Conservation (phyloP, 2,329 filamentous ascomycete genomes). For the Cryphonectria japonica region DNA sequence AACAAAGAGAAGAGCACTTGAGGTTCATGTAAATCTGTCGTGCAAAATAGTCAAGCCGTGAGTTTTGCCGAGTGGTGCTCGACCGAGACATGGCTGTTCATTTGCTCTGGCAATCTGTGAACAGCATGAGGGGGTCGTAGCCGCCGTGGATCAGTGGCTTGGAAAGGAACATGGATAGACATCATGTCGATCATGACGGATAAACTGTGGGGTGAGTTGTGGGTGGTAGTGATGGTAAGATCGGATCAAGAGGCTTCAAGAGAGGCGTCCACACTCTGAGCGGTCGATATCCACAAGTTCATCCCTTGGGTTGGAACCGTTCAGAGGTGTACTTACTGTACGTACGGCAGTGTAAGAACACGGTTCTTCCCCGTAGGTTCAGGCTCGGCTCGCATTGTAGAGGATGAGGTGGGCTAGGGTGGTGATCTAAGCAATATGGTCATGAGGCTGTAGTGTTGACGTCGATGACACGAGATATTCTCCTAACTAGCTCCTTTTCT, state of each 20-base stretch:
- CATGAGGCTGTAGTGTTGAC: conserved; percentile 18
- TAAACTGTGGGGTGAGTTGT: not conserved
- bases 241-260: not conserved
- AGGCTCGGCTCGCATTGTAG: not conserved
- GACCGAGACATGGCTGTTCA: not conserved
- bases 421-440: conserved; percentile 11
- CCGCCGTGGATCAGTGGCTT: not conserved
- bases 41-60: too few species aligned
- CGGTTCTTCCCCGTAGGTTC: not conserved
- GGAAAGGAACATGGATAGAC: not conserved
- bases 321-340: not conserved
- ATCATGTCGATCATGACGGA: conserved; percentile 1
- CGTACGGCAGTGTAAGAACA: not conserved
- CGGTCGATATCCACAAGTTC: not conserved
- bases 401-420: not conserved
- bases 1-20: not conserved
- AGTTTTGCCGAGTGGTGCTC: not conserved
- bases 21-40: not conserved
- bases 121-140: not conserved
- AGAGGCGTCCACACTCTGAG: not conserved
- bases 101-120: not conserved
- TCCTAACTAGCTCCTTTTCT: not conserved
- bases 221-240: not conserved
- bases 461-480: conserved; percentile 6
- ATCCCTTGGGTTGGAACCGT: not conserved